These are phyloP conservation scores for Penicillium sp. DNA, from an alignment of 2,329 filamentous ascomycete genomes.

Conservation along the genomic window DNA sequence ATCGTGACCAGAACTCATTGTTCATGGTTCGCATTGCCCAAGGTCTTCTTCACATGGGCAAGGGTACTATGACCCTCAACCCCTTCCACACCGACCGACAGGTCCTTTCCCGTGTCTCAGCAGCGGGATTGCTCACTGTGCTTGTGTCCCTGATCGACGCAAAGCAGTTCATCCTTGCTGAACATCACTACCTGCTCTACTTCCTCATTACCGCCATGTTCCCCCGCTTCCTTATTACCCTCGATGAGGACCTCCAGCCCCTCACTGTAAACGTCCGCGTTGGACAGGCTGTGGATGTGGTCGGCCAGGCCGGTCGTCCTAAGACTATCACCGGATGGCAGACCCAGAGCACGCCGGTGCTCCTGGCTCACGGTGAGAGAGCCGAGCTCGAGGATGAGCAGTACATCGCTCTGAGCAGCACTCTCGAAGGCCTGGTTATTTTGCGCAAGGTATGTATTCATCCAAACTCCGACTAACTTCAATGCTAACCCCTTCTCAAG, in stretches of 20 bases:
- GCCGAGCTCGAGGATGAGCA: constrained; percentile 97
- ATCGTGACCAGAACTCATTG: constrained; percentile 89
- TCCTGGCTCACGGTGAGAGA: constrained; percentile 91
- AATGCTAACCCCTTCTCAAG: constrained; percentile 35
- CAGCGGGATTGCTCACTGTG: constrained; percentile 85
- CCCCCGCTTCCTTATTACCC: constrained; percentile 91
- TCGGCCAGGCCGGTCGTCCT: constrained; percentile 92
- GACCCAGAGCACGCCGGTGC: constrained; percentile 97
- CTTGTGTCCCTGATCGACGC: constrained; percentile 93
- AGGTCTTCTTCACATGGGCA: constrained; percentile 97
- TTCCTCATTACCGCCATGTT: constrained; percentile 97
- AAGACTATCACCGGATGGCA: constrained; percentile 99
- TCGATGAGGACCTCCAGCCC: constrained; percentile 92
- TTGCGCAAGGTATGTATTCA: constrained; percentile 78
- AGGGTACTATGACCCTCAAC: constrained; percentile 91
- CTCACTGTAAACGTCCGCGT: constrained; percentile 95
- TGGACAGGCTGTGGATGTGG: constrained; percentile 96
- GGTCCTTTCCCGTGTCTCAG: constrained; percentile 87
- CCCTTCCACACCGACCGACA: constrained; percentile 99
- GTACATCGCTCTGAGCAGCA: constrained; percentile 89
- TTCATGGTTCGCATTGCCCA: constrained; percentile 99
- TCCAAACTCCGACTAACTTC: not conserved
- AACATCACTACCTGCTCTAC: constrained; percentile 92
- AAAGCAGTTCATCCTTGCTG: constrained; percentile 75
- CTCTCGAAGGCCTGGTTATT: constrained; percentile 91